Base-by-base conservation (phyloP, 2,329 filamentous ascomycete species). In the Waltergamsia citrina region DNA sequence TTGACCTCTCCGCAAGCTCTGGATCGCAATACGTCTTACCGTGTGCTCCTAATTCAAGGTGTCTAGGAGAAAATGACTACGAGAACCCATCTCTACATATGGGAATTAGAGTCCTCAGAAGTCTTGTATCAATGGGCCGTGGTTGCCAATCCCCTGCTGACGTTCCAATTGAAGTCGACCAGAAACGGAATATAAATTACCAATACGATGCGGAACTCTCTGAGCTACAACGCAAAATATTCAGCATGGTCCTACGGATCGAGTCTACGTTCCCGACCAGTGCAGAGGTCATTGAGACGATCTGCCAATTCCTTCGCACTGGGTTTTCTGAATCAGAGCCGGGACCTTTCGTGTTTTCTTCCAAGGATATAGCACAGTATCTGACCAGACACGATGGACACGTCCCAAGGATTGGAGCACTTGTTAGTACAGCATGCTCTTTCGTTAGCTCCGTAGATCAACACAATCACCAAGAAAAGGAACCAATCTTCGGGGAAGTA, bases 271-370 rank as follows among this genome's bases (percentile, higher is more conserved):
- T 86, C 29, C 67, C 63, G 4, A 58, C 56, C 3, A 76, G 72
- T 37, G 70, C 74, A 16, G 85, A 88, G 43, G 70, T 85, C 9
- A 69, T 81, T 16, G 83, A 88, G 47, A 67, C 74, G 4, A 75
- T 80, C 22, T 92, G 85, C 56, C 69, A 67, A 37, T 73, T 88
- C 31, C 66, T 90, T 32, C 74, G 78, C 26, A 72, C 77, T 15
- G 85, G 85, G 1, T 88, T 88, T 47, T 78, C 78, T 1, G 85
- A 93, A 53, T 71, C 67, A 0, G 71, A 77, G 18, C 74, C 81
- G 4, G 85, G 85, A 0, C 81, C 84, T 1, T 90, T 92, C 45
- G 83, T 88, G 7, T 75, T 93, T 39, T 70, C 79, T 3, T 67
- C 81, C 0, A 60, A 68, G 1, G 66, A 76, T 41, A 74, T 84